phyloP scores from a whole-genome alignment of 345 rosid species.

The Citropsis articulata region DNA sequence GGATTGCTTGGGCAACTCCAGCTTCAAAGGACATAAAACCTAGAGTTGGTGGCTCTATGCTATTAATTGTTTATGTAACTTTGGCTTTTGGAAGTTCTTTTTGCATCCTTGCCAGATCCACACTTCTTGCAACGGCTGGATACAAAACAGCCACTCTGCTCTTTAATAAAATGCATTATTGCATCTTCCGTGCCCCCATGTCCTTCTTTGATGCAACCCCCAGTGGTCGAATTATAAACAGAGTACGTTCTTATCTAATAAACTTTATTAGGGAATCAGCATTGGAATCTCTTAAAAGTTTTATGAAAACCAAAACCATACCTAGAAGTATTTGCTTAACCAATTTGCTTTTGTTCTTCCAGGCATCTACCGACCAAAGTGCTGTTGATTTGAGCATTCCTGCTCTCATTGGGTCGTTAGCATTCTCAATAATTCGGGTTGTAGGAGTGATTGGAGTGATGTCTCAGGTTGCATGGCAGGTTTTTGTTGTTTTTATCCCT shows the following conservation, averaged over 20 bases:
- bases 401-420: conserved; percentile 39
- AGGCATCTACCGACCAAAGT: conserved; percentile 87
- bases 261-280: background rate
- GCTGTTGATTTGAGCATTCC: conserved; percentile 55
- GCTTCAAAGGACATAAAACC: conserved; percentile 49
- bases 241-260: conserved; percentile 27
- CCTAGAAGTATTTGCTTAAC: background rate
- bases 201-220: conserved; percentile 77
- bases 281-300: background rate
- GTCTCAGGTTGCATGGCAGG: conserved; percentile 67
- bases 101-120: conserved; percentile 43
- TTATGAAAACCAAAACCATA: background rate
- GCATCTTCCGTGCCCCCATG: conserved; percentile 75
- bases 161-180: conserved; percentile 58
- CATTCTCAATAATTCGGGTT: conserved; percentile 45
- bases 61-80: conserved; percentile 51
- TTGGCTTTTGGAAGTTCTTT: conserved; percentile 56
- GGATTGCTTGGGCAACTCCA: conserved; percentile 81
- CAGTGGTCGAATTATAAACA: conserved; percentile 55
- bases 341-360: background rate
- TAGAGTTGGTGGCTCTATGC: conserved; percentile 30
- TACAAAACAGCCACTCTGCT: conserved; percentile 61
- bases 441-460: conserved; percentile 60
- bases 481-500: conserved; percentile 53
- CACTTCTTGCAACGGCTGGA: conserved; percentile 44